Evolutionary conservation across 2,329 filamentous ascomycete species (phyloP), one percentile per base, ranked within the genome.

Genomic region (Blastomyces emzantsi): DNA sequence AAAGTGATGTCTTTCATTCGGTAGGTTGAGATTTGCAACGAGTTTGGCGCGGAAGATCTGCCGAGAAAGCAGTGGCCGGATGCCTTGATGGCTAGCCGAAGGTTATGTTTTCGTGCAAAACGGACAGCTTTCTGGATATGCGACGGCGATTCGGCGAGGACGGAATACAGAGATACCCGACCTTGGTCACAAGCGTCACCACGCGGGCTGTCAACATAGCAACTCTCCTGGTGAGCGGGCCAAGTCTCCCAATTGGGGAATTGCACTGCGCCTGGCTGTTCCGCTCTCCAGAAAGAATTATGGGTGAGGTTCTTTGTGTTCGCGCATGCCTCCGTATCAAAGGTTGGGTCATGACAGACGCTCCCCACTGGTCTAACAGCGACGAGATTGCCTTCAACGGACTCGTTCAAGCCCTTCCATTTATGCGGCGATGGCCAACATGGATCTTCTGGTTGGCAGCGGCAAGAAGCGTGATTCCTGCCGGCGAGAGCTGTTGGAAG

Each of bases 11-110:
- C 57, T 54, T 74, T 75, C 9, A 74, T 66, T 61, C 74, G 60
- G 45, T 74, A 73, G 43, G 67, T 74, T 71, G 73, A 75, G 33
- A 75, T 64, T 1, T 61, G 68, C 30, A 75, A 65, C 2, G 67
- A 77, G 1, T 85, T 85, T 36, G 80, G 81, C 19, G 86, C 87
- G 0, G 85, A 85, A 0, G 82, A 85, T 56, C 83, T 82, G 52
- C 85, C 86, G 36, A 70, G 15, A 78, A 77, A 77, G 63, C 85
- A 82, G 69, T 86, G 83, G 1, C 83, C 83, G 0, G 83, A 85
- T 67, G 85, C 85, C 64, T 81, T 79, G 65, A 86, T 78, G 39
- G 77, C 72, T 1, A 81, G 69, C 3, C 79, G 75, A 56, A 81
- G 70, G 55, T 71, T 63, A 74, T 69, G 9, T 65, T 67, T 30